Conservation (phyloP, 345 rosid species). For the Syzygium oleosum region DNA sequence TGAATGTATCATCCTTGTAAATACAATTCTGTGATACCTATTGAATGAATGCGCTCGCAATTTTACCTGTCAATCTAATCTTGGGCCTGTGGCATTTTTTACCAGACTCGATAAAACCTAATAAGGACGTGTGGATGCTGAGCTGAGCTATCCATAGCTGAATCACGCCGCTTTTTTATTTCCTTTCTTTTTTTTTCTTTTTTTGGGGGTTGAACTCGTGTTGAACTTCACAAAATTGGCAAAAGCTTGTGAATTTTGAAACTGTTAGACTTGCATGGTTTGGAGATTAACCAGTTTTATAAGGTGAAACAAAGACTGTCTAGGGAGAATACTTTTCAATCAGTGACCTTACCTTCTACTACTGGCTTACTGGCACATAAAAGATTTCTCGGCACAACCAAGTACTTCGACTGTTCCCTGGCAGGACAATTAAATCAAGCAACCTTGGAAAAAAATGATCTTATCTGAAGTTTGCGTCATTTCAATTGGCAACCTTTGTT, state of each 20-base stretch:
- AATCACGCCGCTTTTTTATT: too few relatives aligned
- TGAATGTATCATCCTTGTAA: not conserved
- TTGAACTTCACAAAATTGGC: not conserved
- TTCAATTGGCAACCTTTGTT: not conserved
- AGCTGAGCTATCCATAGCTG: too few relatives aligned
- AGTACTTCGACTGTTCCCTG: not conserved
- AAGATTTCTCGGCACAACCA: not conserved
- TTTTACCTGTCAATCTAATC: not conserved
- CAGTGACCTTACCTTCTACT: not conserved
- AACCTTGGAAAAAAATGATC: not conserved
- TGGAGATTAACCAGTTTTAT: rapidly evolving
- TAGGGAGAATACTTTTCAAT: not conserved
- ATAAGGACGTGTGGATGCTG: too few relatives aligned
- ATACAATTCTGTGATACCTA: not conserved
- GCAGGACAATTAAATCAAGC: not conserved
- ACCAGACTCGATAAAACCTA: too few relatives aligned
- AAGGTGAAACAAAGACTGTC: not conserved
- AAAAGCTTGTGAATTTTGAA: not conserved
- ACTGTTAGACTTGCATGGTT: not conserved
- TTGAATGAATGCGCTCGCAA: not conserved
- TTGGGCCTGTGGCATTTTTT: too few relatives aligned
- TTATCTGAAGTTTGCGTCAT: not conserved
- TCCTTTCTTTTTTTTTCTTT: too few relatives aligned
- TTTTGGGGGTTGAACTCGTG: not conserved
- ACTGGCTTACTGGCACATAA: not conserved